A percentile compares a stretch with the other conserved stretches of the same genome.
Conservation (phyloP, 257 asterid genomes). For the Plantago major region DNA sequence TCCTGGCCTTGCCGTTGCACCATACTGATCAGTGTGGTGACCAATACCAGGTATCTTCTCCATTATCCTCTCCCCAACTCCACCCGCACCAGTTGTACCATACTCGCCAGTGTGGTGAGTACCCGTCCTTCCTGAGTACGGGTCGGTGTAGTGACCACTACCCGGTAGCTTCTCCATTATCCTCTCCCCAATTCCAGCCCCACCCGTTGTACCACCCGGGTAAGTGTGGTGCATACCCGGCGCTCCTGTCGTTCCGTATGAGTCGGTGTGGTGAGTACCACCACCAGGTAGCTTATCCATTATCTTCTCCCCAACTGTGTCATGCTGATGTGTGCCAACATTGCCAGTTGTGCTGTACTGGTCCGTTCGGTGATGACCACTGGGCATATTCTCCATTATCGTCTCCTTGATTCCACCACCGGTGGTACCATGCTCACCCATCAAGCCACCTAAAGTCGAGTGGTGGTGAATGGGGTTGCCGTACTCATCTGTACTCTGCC, state of each 20-base stretch:
- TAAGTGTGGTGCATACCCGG: not conserved
- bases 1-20: too few species aligned
- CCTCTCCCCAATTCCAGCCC: not conserved
- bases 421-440: conserved; percentile 9
- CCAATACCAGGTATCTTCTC: not conserved
- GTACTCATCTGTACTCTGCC: conserved; percentile 11
- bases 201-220: not conserved
- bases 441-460: not conserved
- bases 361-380: not conserved
- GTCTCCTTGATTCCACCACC: conserved; percentile 2
- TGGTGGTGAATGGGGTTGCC: conserved; percentile 13
- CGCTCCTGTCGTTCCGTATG: not conserved
- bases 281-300: too few species aligned
- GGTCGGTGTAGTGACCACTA: not conserved
- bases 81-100: not conserved
- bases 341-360: conserved; percentile 4
- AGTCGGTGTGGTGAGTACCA: not conserved
- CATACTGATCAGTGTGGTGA: not conserved
- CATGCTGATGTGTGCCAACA: not conserved
- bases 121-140: not conserved
- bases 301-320: not conserved
- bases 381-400: too few species aligned
- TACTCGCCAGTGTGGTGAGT: not conserved
- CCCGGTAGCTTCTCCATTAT: not conserved
- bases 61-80: too few species aligned